Percentiles rank a stretch among this genome's conserved stretches.
Evolutionary conservation across 257 asterid species (phyloP).

Genomic region (Verbascum thapsus): DNA sequence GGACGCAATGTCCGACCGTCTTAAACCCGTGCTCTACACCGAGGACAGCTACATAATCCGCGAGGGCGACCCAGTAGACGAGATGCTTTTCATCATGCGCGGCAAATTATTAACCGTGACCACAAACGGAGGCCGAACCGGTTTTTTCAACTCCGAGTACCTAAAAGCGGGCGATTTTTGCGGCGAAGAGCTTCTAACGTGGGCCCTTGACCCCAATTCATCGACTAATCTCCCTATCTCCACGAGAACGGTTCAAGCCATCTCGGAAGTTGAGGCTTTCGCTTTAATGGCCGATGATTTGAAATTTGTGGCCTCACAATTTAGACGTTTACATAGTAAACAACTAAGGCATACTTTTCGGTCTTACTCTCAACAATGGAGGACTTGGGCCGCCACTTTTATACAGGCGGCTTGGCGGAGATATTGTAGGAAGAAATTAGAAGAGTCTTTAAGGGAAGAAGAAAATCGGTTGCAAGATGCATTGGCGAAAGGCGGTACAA

Average conservation of each 20-base stretch:
- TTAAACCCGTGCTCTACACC: conserved; percentile 78
- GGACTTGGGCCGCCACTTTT: conserved; percentile 94
- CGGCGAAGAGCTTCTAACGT: conserved; percentile 96
- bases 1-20: conserved; percentile 86
- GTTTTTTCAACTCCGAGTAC: conserved; percentile 68
- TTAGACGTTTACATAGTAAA: conserved; percentile 80
- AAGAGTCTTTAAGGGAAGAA: conserved; percentile 79
- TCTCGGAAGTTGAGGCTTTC: conserved; percentile 86
- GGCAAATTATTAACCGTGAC: conserved; percentile 71
- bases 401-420: conserved; percentile 92
- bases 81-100: conserved; percentile 84
- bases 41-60: conserved; percentile 77
- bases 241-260: conserved; percentile 80
- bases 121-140: conserved; percentile 86
- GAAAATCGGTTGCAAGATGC: conserved; percentile 79
- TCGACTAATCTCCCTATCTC: conserved; percentile 82
- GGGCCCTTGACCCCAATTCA: conserved; percentile 86
- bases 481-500: conserved; percentile 58
- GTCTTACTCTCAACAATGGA: conserved; percentile 90
- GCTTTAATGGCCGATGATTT: conserved; percentile 81
- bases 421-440: conserved; percentile 64
- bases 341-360: conserved; percentile 89
- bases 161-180: conserved; percentile 87
- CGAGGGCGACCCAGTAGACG: conserved; percentile 93
- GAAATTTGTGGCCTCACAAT: conserved; percentile 82